Conservation (phyloP, 2,329 filamentous ascomycete species). For the Pezicula radicicola region DNA sequence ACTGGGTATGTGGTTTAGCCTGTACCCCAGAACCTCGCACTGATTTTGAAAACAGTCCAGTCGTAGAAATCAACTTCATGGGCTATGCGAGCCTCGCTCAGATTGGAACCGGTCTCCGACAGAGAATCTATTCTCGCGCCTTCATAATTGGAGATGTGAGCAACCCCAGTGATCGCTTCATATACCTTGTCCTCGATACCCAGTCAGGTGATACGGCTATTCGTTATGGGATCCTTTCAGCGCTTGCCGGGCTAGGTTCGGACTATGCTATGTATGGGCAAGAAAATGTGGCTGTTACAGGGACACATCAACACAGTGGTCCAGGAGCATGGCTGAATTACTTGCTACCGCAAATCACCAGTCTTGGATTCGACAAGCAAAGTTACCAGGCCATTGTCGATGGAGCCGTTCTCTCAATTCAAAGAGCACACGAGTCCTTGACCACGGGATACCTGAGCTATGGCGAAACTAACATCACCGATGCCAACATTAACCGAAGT, state of each 20-base stretch:
- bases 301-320: slow-evolving; percentile 88
- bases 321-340: slow-evolving; percentile 94
- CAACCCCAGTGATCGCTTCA: slow-evolving; percentile 68
- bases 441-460: slow-evolving; percentile 63
- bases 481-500: slow-evolving; percentile 86
- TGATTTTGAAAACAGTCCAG: slow-evolving; percentile 43
- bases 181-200: slow-evolving; percentile 84
- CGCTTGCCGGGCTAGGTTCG: slow-evolving; percentile 63
- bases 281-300: slow-evolving; percentile 83
- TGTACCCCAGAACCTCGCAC: slow-evolving; percentile 3
- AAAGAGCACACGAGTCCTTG: slow-evolving; percentile 73
- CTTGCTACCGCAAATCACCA: slow-evolving; percentile 85
- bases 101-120: slow-evolving; percentile 77
- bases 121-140: slow-evolving; percentile 84
- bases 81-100: slow-evolving; percentile 85
- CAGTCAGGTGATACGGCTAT: slow-evolving; percentile 86
- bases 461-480: slow-evolving; percentile 64
- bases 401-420: slow-evolving; percentile 77
- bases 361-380: slow-evolving; percentile 77
- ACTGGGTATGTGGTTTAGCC: slow-evolving; percentile 44
- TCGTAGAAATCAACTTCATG: slow-evolving; percentile 89
- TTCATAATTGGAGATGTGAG: slow-evolving; percentile 77
- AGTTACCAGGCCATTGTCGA: slow-evolving; percentile 90
- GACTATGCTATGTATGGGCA: slow-evolving; percentile 73
- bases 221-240: slow-evolving; percentile 80